phyloP scores from a whole-genome alignment of 306 rosid genomes.

The Elaeagnus macrophylla region DNA sequence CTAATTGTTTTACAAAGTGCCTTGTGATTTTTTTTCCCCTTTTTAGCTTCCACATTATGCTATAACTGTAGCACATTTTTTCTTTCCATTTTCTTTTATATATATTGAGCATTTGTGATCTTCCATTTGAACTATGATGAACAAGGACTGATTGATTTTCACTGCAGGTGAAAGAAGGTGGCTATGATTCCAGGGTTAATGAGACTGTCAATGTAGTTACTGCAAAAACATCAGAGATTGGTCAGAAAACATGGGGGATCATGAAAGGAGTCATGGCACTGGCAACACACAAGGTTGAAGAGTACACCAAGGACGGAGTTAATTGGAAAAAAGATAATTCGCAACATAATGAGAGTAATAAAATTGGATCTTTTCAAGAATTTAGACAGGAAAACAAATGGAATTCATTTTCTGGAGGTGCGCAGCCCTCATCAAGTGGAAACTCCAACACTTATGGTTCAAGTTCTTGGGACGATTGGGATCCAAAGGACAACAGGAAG shows the following conservation, averaged over 20 bases:
- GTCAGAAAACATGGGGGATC: conserved; percentile 95
- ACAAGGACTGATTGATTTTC: neutral
- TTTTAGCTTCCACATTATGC: too few relatives aligned
- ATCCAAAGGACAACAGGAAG: conserved; percentile 46
- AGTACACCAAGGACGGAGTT: conserved; percentile 56
- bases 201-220: conserved; percentile 93
- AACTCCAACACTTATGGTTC: conserved; percentile 31
- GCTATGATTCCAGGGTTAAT: conserved; percentile 89
- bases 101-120: too few relatives aligned
- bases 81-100: too few relatives aligned
- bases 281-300: conserved; percentile 95
- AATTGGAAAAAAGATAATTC: conserved; percentile 48
- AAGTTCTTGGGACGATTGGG: conserved; percentile 82
- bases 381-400: conserved; percentile 49
- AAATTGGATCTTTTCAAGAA: conserved; percentile 67
- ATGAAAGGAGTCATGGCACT: conserved; percentile 99
- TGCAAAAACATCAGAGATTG: conserved; percentile 90
- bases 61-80: too few relatives aligned
- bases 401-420: conserved; percentile 63
- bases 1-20: too few relatives aligned
- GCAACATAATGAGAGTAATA: conserved; percentile 53
- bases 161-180: conserved; percentile 87
- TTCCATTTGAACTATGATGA: too few relatives aligned
- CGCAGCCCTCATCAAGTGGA: conserved; percentile 53
- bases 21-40: too few relatives aligned